Evolutionary conservation across 768 basidiomycete species (phyloP).

Genomic region (Lactarius sp.): DNA sequence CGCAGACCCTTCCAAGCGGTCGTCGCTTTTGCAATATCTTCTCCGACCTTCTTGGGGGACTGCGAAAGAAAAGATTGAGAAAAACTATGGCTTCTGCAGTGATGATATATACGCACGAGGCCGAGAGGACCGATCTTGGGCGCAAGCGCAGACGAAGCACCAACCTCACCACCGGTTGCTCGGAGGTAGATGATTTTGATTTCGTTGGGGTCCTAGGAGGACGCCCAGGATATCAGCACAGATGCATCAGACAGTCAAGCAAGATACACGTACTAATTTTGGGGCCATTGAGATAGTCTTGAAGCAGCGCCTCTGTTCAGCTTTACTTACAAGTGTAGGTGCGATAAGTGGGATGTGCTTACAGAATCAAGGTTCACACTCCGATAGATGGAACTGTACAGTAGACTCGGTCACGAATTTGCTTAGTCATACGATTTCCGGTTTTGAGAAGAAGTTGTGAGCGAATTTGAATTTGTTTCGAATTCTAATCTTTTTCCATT

Average conservation of each 20-base stretch:
- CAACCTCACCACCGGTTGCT: conserved; percentile 98
- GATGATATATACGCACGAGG: conserved; percentile 60
- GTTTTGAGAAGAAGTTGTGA: no score
- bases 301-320: conserved; percentile 32
- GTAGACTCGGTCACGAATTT: neutral
- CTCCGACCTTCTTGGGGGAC: conserved; percentile 99
- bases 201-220: conserved; percentile 87
- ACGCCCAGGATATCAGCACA: neutral
- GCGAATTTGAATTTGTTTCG: conserved; percentile 7
- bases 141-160: conserved; percentile 95
- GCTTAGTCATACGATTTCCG: neutral
- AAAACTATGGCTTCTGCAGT: neutral
- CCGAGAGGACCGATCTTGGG: conserved; percentile 99
- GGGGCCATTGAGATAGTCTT: conserved; percentile 54
- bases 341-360: neutral
- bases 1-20: conserved; percentile 98
- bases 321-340: conserved; percentile 28
- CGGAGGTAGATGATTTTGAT: conserved; percentile 99
- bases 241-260: neutral
- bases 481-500: neutral
- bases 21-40: conserved; percentile 99
- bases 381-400: conserved; percentile 19
- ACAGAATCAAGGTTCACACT: conserved; percentile 9
- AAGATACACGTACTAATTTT: conserved; percentile 54
- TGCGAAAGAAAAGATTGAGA: conserved; percentile 33